Base-by-base conservation (phyloP, 306 rosid genomes). In the Senna tora region DNA sequence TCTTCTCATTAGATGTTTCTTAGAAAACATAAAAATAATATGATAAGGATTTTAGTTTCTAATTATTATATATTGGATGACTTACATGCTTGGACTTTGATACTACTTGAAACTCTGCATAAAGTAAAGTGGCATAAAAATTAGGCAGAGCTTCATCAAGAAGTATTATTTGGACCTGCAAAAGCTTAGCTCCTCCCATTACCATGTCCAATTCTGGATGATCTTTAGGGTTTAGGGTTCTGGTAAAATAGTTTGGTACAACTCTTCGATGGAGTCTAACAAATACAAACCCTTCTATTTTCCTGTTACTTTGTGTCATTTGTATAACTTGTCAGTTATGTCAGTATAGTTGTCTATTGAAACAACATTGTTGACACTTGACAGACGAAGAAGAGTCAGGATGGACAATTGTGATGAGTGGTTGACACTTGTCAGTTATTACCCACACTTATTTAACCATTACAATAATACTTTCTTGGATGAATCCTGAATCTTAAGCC, bases 91-190 rank as follows among this genome's bases (percentile, higher is more conserved):
- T 59, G 28, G 57, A 51, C 33, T 61, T 5, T 25, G 61, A 34
- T 74, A 12, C 16, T 5, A 51, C 19, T 45, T 47, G 57, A 50
- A 17, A 71, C 62, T 12, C 45, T 28, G 50, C 42, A 21, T 28
- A 57, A 69, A 60, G 50, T 28, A 57, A 69, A 60, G 50, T 47
- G 71, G 28, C 30, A 20, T 53, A 32, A 63, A 54, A 34, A 19
- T 4, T 19, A 1, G 39, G 17, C 25, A 42, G 15, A 63, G 47
- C 41, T 50, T 50, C 4, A 14, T 62, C 9, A 7, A 45, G 59
- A 30, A 46, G 41, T 60, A 34, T 0, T 34, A n/a, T 34, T 61
- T 69, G 61, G 17, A 52, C 43, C 42, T 53, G 67, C 65, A 16
- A 38, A 32, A 5, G 71, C 61, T 78, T 2, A 5, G 38, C 41